A percentile compares a stretch with the other conserved stretches of the same genome.
These are phyloP conservation scores for Penicillium polonicum DNA, from an alignment of 2,329 filamentous ascomycete genomes.

Conservation along the genomic window DNA sequence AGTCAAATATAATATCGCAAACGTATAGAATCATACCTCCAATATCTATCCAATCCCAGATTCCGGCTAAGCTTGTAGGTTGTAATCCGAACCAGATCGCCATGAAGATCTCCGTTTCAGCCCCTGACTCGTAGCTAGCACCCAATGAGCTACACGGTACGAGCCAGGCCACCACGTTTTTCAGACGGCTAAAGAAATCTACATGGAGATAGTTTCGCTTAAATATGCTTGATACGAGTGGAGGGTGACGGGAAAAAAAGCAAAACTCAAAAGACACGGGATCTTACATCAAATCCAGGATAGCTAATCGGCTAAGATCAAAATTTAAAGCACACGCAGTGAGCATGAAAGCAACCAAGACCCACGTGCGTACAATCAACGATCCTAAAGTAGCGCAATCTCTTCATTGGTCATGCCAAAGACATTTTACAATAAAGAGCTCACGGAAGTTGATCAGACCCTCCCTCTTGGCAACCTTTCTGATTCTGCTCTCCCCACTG, in stretches of 20 bases:
- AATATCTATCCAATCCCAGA: not conserved
- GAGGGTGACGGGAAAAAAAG: not conserved
- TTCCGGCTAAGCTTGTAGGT: not conserved
- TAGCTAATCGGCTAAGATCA: not conserved
- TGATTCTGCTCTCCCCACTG: not conserved
- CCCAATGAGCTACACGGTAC: not conserved
- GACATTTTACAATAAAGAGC: not conserved
- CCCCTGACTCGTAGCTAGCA: conserved; percentile 14
- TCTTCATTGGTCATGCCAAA: not conserved
- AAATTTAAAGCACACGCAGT: not conserved
- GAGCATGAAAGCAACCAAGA: not conserved
- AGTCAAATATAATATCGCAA: not conserved
- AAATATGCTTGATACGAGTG: not conserved
- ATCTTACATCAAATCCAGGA: not conserved
- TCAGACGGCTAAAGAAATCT: not conserved
- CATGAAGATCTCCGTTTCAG: conserved; percentile 16
- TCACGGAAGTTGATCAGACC: not conserved
- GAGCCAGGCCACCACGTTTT: not conserved
- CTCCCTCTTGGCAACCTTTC: not conserved
- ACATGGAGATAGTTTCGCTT: not conserved
- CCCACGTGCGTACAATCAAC: not conserved
- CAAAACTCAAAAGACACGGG: conserved; percentile 2
- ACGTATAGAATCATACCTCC: not conserved
- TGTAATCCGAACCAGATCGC: conserved; percentile 9
- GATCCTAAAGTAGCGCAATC: not conserved